Base-by-base conservation (phyloP, 768 basidiomycete genomes). In the Chalciporus piperatus region DNA sequence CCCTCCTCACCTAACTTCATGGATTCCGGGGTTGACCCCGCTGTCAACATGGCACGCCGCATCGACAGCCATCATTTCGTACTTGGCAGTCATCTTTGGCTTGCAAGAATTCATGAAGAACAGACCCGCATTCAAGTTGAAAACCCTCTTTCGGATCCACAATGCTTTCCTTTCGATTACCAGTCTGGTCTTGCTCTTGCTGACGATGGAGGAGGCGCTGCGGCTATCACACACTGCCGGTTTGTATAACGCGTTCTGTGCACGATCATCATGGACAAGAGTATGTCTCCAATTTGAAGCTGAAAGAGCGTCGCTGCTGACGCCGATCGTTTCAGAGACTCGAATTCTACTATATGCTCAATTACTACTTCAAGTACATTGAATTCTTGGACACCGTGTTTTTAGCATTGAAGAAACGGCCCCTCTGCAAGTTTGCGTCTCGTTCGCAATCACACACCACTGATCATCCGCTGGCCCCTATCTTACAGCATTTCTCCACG, bases 281-380 rank as follows among this genome's bases (percentile, higher is more conserved):
- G 93, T 94, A 61, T 82, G 79, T 22, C 40, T 32, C 35, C 6
- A 7, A 27, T 44, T 45, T 19, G 45, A 33, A 27, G 30, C 45
- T 38, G 38, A 46, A 38, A 48, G 47, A 25, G 27, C 16, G 30
- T 41, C 16, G 11, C 41, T 32, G 30, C 52, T 58, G 38, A 47
- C 41, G 42, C 17, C 43, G 45, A 43, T 13, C 30, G 2, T 45
- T 54, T 28, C 65, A 95, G 92, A 81, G 81, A 63, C 76, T 97
- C 73, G 88, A 96, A 72, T 85, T 92, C 62, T 97, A 89, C 76
- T 98, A 98, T 75, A 92, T 98, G 76, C 73, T 97, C 75, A 97
- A 98, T 76, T 97, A 98, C 74, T 92, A 85, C 73, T 90, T 96
- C 82, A 97, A 97, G 71, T 98, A 96, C 72, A 72, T 94, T 58